Conservation (phyloP, 768 basidiomycete genomes). For the Epithele typhae region DNA sequence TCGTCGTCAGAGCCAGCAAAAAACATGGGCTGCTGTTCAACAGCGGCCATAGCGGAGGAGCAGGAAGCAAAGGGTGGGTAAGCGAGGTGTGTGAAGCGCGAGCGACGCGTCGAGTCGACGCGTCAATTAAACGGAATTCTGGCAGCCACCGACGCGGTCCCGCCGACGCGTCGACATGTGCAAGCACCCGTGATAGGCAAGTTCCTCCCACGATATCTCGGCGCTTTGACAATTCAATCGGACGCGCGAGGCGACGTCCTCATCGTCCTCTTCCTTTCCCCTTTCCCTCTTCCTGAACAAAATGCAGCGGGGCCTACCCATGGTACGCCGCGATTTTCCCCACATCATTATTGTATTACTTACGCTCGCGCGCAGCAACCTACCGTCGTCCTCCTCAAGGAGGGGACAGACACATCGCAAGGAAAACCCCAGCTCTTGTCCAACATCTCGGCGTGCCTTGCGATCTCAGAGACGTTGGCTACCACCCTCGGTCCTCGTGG, state of each 20-base stretch:
- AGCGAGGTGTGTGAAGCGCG: neutral
- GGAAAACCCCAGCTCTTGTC: conserved; percentile 89
- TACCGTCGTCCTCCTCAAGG: conserved; percentile 91
- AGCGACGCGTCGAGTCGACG: conserved; percentile 9
- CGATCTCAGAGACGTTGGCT: conserved; percentile 86
- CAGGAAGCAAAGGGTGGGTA: conserved; percentile 1
- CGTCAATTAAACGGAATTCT: too few species aligned
- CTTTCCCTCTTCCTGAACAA: conserved; percentile 34
- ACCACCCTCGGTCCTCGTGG: conserved; percentile 97
- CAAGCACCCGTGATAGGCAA: conserved; percentile 5
- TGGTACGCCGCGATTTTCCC: conserved; percentile 48
- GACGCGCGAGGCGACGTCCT: neutral
- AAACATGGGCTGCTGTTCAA: conserved; percentile 36
- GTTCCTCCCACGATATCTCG: conserved; percentile 4
- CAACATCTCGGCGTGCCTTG: conserved; percentile 95
- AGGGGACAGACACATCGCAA: conserved; percentile 95
- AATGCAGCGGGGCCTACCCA: conserved; percentile 84
- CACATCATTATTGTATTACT: neutral
- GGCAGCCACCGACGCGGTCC: conserved; percentile 24
- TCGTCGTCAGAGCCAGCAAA: conserved; percentile 59
- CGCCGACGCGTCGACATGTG: conserved; percentile 12
- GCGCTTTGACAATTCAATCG: conserved; percentile 1
- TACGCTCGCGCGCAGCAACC: conserved; percentile 68
- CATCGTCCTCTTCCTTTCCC: neutral
- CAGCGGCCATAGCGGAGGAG: conserved; percentile 11